phyloP scores from a whole-genome alignment of 129 eudicot genomes.

The Tagetes patula region DNA sequence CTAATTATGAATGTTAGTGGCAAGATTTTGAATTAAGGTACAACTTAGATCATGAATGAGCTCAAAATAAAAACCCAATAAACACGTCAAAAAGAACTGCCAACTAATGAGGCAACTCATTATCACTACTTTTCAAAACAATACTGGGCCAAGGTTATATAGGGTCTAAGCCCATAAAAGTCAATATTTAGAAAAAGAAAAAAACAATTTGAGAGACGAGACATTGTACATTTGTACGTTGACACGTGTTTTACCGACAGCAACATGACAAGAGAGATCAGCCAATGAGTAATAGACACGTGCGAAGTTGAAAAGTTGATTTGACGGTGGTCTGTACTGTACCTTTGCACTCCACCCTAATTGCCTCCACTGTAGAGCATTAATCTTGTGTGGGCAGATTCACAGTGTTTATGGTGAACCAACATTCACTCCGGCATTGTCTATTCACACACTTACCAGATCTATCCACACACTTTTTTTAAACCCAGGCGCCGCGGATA shows the following conservation, averaged over 20 bases:
- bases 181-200: neutral
- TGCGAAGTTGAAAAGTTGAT: neutral
- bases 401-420: constrained; percentile 13
- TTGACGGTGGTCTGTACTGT: constrained; percentile 21
- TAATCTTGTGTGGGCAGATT: neutral
- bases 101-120: too few relatives aligned
- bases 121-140: neutral
- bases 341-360: constrained; percentile 21
- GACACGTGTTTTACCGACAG: constrained; percentile 17
- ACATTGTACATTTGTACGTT: constrained; percentile 1
- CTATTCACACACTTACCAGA: too few relatives aligned
- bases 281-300: neutral
- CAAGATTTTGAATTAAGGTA: too few relatives aligned
- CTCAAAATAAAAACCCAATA: too few relatives aligned
- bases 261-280: neutral
- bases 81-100: too few relatives aligned
- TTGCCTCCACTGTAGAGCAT: neutral
- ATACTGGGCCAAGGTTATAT: neutral
- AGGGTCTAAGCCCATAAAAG: constrained; percentile 9
- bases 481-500: too few relatives aligned
- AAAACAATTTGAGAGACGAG: neutral
- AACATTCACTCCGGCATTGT: neutral
- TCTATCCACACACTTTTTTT: too few relatives aligned
- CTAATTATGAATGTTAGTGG: too few relatives aligned
- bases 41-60: too few relatives aligned